Base-by-base conservation (phyloP, 1,284 basidiomycete species). In the Polyporus tsugae region DNA sequence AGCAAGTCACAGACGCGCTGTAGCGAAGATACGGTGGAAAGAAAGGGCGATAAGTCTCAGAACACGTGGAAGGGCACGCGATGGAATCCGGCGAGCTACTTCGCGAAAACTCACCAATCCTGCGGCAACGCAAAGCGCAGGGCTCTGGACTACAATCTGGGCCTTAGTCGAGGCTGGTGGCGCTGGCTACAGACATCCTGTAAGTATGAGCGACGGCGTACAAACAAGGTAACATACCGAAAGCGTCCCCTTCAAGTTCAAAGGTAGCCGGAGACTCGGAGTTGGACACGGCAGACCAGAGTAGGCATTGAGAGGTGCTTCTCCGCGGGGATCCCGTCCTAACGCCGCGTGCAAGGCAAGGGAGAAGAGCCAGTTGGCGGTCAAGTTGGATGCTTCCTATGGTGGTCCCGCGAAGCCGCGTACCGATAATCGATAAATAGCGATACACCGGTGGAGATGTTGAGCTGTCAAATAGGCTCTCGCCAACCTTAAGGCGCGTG, bases 401-500 rank as follows among this genome's bases (percentile, higher is more conserved):
- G 39, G 53, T 46, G 38, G 57, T 68, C 61, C 69, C 69, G 71
- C 69, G 71, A 70, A 72, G 66, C n/a, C n/a, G n/a, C 57, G 58
- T 57, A 33, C 19, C 17, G 35, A 58, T 38, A 25, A 59, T 63
- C 53, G 68, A 39, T 62, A 62, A 69, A 62, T 64, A 39, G 36
- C 33, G 39, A 41, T 29, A n/a, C 35, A 58, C 55, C 55, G 55
- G 35, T 38, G 55, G 36, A 38, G 58, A 60, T 9, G 58, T 60
- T 39, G n/a, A 60, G 52, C 38, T 65, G 69, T 70, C 71, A 68
- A 39, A 63, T 70, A 70, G 65, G n/a, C 71, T 72, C 38, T 65
- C 39, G 65, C 64, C 46, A 70, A 68, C 64, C 62, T 62, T 63
- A 65, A 53, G 61, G 62, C 65, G 60, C 60, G 60, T 68, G 66